Evolutionary conservation across 108 stramenopile genomes (phyloP), one percentile per base, ranked within the genome.

Genomic region (Craspedostauros australis): DNA sequence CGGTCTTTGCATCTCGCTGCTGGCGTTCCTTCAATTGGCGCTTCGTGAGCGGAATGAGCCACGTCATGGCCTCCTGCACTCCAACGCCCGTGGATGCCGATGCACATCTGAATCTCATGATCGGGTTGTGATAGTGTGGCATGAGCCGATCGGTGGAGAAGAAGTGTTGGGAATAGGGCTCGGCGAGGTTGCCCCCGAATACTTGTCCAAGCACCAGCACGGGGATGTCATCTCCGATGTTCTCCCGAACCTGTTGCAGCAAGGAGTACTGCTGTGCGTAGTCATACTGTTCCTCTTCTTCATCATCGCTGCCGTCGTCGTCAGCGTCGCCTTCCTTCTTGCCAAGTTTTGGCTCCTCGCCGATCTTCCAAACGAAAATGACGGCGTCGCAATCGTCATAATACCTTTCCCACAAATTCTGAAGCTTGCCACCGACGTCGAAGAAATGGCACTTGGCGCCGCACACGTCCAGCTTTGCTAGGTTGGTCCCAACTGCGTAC

Each of bases 321-420:
- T 72, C 66, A 37, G 71, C 57, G 34, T 72, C 50, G 24, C 60
- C 48, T 31, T 60, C 54, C 39, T 60, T 49, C 23, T 66, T 50
- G n/a, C 50, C 26, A 5, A 45, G 25, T 15, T 39, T 54, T 4
- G 36, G 39, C 21, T 66, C 67, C 1, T 48, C 49, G 19, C 54
- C 57, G 9, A 51, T 15, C 52, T 72, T 64, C 54, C 83, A 78
- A 34, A 85, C 82, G 50, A 75, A 90, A 7, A 86, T 56, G 14
- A 90, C 75, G 16, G 79, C 88, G 59, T 90, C 84, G 23, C 76
- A 68, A 58, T 90, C 88, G 8, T 59, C 59, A 47, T 86, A 90
- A 51, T 90, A 90, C 48, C 82, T 64, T 54, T 84, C 80, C 82
- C 88, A 86, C 36, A 90, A 60, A 30, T 80, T 75, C 46, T 78